phyloP scores from a whole-genome alignment of 345 rosid species.

The Xanthoceras sorbifolium region DNA sequence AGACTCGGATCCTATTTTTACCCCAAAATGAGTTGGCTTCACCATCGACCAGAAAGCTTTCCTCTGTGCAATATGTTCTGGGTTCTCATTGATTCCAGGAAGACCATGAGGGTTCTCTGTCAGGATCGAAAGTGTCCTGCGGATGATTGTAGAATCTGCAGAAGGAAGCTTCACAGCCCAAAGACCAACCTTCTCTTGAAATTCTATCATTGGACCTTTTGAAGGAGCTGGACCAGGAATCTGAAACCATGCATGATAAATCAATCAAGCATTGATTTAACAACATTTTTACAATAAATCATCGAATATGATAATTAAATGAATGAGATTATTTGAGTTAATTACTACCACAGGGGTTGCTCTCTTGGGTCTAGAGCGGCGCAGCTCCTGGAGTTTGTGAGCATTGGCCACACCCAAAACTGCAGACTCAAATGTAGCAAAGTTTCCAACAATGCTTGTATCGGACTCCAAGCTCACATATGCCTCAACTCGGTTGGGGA shows the following conservation, averaged over 20 bases:
- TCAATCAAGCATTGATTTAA: conserved; percentile 22
- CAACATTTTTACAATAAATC: too few species aligned
- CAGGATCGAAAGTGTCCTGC: too few species aligned
- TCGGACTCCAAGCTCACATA: conserved; percentile 77
- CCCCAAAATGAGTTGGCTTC: too few species aligned
- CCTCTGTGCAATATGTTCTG: conserved; percentile 55
- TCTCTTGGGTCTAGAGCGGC: conserved; percentile 74
- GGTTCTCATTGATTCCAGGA: conserved; percentile 63
- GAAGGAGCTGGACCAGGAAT: conserved; percentile 71
- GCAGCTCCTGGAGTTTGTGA: too few species aligned
- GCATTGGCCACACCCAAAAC: conserved; percentile 74
- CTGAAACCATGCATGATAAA: conserved; percentile 46
- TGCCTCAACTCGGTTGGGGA: conserved; percentile 68
- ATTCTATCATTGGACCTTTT: conserved; percentile 59
- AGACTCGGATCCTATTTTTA: conserved; percentile 65
- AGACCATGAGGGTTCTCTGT: conserved; percentile 74
- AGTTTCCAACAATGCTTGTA: conserved; percentile 66
- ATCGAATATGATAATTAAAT: too few species aligned
- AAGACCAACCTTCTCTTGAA: conserved; percentile 69
- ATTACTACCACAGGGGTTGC: conserved; percentile 69
- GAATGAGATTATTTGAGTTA: too few species aligned
- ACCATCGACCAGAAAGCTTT: conserved; percentile 65
- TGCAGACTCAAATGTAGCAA: conserved; percentile 82
- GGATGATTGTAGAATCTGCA: conserved; percentile 75
- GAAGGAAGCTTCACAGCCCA: conserved; percentile 84